phyloP scores from a whole-genome alignment of 768 basidiomycete species.

The Xerocomellus intermedius region DNA sequence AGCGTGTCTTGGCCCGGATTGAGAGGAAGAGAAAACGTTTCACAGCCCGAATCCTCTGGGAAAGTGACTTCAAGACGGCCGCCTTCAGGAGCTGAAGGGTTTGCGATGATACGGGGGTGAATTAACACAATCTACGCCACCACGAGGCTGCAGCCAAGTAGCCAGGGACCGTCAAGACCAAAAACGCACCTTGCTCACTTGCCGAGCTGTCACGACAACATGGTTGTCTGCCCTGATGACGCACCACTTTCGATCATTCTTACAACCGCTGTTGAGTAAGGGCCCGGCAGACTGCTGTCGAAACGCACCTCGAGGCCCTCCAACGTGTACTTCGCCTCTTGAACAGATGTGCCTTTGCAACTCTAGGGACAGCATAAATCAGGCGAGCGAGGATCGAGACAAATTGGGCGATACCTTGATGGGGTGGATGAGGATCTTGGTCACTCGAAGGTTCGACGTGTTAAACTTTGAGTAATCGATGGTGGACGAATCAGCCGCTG shows the following conservation, averaged over 20 bases:
- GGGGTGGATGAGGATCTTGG: conserved; percentile 63
- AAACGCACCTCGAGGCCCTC: conserved; percentile 62
- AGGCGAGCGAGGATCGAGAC: neutral
- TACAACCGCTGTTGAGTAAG: neutral
- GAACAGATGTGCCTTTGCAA: conserved; percentile 65
- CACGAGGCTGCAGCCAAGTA: neutral
- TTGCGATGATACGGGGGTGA: conserved; percentile 49
- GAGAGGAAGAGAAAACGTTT: conserved; percentile 58
- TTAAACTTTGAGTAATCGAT: conserved; percentile 25
- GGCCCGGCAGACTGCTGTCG: neutral
- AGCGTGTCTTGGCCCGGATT: conserved; percentile 50
- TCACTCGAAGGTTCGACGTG: conserved; percentile 40
- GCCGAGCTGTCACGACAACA: conserved; percentile 64
- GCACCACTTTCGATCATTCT: conserved; percentile 75
- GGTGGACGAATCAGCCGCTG: neutral
- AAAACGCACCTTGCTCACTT: conserved; percentile 50
- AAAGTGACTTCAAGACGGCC: conserved; percentile 57
- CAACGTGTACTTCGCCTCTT: conserved; percentile 52
- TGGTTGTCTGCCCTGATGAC: conserved; percentile 57
- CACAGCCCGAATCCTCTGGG: conserved; percentile 56
- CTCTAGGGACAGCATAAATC: conserved; percentile 45
- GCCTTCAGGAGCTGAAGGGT: conserved; percentile 43
- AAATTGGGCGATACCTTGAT: conserved; percentile 47
- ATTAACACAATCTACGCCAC: conserved; percentile 63
- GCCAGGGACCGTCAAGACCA: neutral